Evolutionary conservation across 129 eudicot species (phyloP), one percentile per base, ranked within the genome.

Genomic region (Solidago caesia): DNA sequence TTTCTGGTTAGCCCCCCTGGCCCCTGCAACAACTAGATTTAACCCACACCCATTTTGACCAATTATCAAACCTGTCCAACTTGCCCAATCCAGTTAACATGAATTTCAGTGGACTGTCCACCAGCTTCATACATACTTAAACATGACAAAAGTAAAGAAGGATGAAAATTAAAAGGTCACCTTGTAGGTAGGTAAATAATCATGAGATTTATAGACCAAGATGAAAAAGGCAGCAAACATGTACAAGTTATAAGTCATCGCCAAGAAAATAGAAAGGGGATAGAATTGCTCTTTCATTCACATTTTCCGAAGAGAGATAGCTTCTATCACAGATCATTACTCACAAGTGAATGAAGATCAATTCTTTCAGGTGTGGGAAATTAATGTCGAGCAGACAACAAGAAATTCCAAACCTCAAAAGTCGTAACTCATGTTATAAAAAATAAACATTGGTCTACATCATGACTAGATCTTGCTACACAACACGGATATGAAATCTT

Each of bases 11-110:
- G 42, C 33, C 70, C 2, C 5, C 25, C 14, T 14, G 15, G 47
- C 14, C 44, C 29, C 42, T 70, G 27, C 42, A 56, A 13, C 33
- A 49, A 51, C 61, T 49, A 4, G 16, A 12, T n/a, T 42, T 64
- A 49, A 41, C 51, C 51, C 51, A 64, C 43, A 42, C 2, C 5
- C 12, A 29, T 69, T 69, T 6, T 33, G 43, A 48, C 58, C 71
- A 43, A 0, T 21, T 5, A 29, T 4, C 73, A 44, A 27, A 49
- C 42, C 45, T 0, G 27, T 27, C 46, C n/a, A 14, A 48, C 51
- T 69, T 29, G 62, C 45, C 74, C 53, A 59, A 46, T 53, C 62
- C 53, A 53, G 39, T 7, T 13, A 42, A 16, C 70, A 74, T 41
- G 59, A 12, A 41, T 47, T 27, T 53, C 16, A 73, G 42, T 41